Evolutionary conservation across 257 asterid species (phyloP), one percentile per base, ranked within the genome.

Genomic region (Paraleonurus japonicus): DNA sequence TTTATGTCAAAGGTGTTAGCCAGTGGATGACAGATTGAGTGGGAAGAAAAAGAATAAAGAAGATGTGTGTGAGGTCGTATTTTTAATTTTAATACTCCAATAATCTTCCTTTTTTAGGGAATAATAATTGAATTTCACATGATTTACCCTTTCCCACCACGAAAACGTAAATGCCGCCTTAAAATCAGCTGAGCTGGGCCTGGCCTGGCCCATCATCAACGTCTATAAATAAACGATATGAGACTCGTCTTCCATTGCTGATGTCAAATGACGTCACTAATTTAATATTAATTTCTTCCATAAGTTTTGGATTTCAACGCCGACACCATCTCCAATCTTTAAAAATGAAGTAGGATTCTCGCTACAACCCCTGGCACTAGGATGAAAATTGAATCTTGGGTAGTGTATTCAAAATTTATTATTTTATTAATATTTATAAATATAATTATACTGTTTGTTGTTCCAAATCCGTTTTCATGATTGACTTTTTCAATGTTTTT

Each of bases 201-300:
- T n/a, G 67, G 73, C 32, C 59, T 32, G 70, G 55, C 77, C 81
- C 72, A 45, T 55, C 59, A 12, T 27, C 45, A 69, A 63, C 71
- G 62, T 59, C 20, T 51, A 19, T 62, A 66, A 11, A 19, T 51
- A 7, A 19, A 15, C 6, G 51, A 43, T 19, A 13, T 7, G 28
- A 22, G 28, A 16, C 63, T 4, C 1, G 37, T 57, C 37, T 20
- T 9, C 27, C 27, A 16, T 19, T 8, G 26, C 27, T 51, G 11
- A 51, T 7, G 30, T 20, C 12, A 16, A 4, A 50, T 50, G 58
- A 50, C 24, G 2, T 50, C 58, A 16, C 24, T 9, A 57, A 57
- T 24, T 55, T 22, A 17, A 54, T 39, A 0, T 0, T 30, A 4
- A 30, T 11, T 9, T 37, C 12, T 37, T 39, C 15, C 37, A 4